Conservation (phyloP, 2,329 filamentous ascomycete species). For the Phaeosphaeria sp. region DNA sequence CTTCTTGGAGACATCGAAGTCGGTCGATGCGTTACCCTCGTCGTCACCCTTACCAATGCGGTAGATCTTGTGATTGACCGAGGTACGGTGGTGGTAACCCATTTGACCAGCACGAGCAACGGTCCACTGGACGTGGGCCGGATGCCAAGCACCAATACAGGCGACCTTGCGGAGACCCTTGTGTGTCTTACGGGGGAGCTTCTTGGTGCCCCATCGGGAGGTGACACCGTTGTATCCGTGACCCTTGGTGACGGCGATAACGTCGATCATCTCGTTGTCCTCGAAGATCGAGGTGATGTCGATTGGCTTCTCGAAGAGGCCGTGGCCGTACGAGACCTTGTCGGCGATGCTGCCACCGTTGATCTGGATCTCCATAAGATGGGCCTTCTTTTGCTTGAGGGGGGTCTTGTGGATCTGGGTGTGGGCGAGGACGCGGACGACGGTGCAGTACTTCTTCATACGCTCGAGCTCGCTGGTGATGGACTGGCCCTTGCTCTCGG, state of each 20-base stretch:
- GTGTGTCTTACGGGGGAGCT: slow-evolving; percentile 99
- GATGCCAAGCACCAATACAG: slow-evolving; percentile 99
- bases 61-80: slow-evolving; percentile 99
- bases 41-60: slow-evolving; percentile 92
- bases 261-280: slow-evolving; percentile 99
- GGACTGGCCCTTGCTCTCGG: slow-evolving; percentile 86
- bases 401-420: slow-evolving; percentile 99
- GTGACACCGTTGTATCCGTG: slow-evolving; percentile 99
- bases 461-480: slow-evolving; percentile 98
- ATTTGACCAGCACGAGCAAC: slow-evolving; percentile 99
- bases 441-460: slow-evolving; percentile 99
- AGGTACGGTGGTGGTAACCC: slow-evolving; percentile 99
- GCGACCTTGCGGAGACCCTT: slow-evolving; percentile 99
- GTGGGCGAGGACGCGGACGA: slow-evolving; percentile 98
- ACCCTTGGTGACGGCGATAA: slow-evolving; percentile 99
- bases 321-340: slow-evolving; percentile 95
- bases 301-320: slow-evolving; percentile 99
- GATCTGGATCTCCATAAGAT: slow-evolving; percentile 99
- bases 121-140: slow-evolving; percentile 99
- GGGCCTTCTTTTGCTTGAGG: slow-evolving; percentile 99
- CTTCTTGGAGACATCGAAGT: slow-evolving; percentile 99
- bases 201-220: slow-evolving; percentile 99
- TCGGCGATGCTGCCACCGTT: slow-evolving; percentile 95
- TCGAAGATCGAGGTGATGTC: slow-evolving; percentile 94
- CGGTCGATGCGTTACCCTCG: slow-evolving; percentile 91